phyloP scores from a whole-genome alignment of 768 basidiomycete genomes.

The Boletellus ananiceps region DNA sequence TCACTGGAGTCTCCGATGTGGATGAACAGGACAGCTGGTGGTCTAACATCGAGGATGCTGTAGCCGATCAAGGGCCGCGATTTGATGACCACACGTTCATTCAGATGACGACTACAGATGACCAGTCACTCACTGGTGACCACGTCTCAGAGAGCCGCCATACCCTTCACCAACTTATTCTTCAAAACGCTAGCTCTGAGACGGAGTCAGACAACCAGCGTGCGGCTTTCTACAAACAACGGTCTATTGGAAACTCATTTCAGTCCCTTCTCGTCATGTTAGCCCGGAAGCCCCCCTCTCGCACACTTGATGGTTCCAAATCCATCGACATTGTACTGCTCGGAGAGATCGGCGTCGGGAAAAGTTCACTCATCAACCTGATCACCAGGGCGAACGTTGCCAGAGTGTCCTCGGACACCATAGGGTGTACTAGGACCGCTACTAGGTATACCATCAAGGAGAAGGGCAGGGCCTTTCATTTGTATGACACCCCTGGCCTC shows the following conservation, averaged over 20 bases:
- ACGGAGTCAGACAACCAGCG: background rate
- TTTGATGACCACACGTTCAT: constrained; percentile 20
- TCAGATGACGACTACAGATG: background rate
- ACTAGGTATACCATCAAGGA: constrained; percentile 23
- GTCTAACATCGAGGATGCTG: constrained; percentile 4
- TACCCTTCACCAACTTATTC: constrained; percentile 13
- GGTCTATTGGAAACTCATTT: constrained; percentile 7
- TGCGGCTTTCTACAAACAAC: constrained; percentile 8
- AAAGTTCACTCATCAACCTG: constrained; percentile 43
- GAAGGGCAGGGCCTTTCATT: constrained; percentile 16
- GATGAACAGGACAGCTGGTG: constrained; percentile 19
- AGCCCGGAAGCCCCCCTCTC: constrained; percentile 5
- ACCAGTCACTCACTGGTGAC: constrained; percentile 2
- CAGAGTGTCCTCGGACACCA: constrained; percentile 26
- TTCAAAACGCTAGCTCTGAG: constrained; percentile 6
- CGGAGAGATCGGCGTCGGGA: constrained; percentile 32
- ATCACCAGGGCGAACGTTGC: constrained; percentile 27
- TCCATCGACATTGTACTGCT: constrained; percentile 34
- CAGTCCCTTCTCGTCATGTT: constrained; percentile 9
- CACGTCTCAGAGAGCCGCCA: constrained; percentile 8
- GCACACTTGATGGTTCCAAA: background rate
- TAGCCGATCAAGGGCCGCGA: constrained; percentile 6
- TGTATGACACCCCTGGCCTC: constrained; percentile 34
- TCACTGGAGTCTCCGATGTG: constrained; percentile 9
- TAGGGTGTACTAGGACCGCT: constrained; percentile 32